Evolutionary conservation across 2,329 filamentous ascomycete species (phyloP), one percentile per base, ranked within the genome.

Genomic region (Hymenoscyphus fraxineus): DNA sequence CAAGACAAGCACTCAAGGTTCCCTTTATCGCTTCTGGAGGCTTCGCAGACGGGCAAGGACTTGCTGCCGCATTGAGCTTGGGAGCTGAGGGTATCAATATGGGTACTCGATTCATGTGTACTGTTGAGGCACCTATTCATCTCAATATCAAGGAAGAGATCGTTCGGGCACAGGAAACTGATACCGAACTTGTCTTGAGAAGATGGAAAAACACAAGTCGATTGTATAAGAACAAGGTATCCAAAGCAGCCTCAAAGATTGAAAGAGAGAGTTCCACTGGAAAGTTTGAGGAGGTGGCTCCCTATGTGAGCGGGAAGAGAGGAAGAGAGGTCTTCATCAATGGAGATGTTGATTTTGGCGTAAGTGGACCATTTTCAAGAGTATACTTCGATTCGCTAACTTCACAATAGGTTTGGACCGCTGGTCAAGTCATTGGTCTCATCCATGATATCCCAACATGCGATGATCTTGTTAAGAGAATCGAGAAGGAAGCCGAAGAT

Each of bases 101-200:
- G 95, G 95, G 95, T 64, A 99, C 95, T 10, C 84, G 95, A 54
- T 99, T 98, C 81, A 96, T 99, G 91, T 94, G 90, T 80, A 98
- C 95, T 0, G 83, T 94, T 56, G 95, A 98, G 79, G 88, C 93
- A 16, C 95, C 95, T 0, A 91, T 99, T 68, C 95, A 99, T 79
- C 77, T 86, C 59, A 96, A 96, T 71, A 92, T 99, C 81, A 99
- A 99, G 84, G 84, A 96, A 77, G 84, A 90, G 70, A 99, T 99
- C 73, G 93, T 97, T 60, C 84, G 87, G 63, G 91, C 93, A 1
- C 84, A 92, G 68, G 95, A 99, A 82, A 93, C 90, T 27, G 92
- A 98, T 77, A 99, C 95, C 0, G 87, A 93, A 70, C 83, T 99
- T 61, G 86, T 99, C 31, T 81, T 99, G 74, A 82, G 94, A 62